Base-by-base conservation (phyloP, 2,329 filamentous ascomycete species). In the Penicillium sp. region DNA sequence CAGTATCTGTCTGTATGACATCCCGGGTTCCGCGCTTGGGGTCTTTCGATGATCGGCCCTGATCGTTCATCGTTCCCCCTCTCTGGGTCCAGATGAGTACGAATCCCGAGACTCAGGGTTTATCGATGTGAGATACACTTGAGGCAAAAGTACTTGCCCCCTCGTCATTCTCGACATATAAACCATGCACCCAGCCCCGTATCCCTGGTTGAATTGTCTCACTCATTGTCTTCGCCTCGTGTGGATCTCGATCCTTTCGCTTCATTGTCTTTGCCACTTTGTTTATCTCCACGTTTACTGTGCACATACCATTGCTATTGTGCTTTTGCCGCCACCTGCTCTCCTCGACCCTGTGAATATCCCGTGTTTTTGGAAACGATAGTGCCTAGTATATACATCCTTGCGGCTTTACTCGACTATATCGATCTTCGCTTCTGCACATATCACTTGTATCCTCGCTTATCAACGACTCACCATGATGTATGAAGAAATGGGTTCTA, bases 121-220 rank as follows among this genome's bases (percentile, higher is more conserved):
- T 47, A 29, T 21, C 26, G 29, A 52, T 54, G 53, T 60, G 58
- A 50, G 57, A 59, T 61, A 52, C 48, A 57, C 48, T 51, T 45
- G 47, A 27, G 29, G 35, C 58, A 61, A 63, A 63, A 59, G 59
- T 63, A 60, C 53, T 19, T 37, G 37, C 31, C 27, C 45, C 59
- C 55, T 64, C 61, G 62, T 68, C 63, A 55, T 54, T 45, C 48
- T 59, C 48, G 49, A 68, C 65, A 72, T 73, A 73, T 73, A 73
- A 73, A 69, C 69, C 48, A 70, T 70, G 66, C 64, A 65, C 57
- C 62, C 60, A 65, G 57, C 63, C 69, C 69, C 63, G 41, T 61
- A 56, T 61, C 57, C 56, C 56, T 59, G 45, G 46, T 58, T 62
- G 44, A 51, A 62, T 59, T 64, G 51, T 63, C 52, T 68, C 66